Conservation (phyloP, 768 basidiomycete genomes). For the Psilocybe tampanensis region DNA sequence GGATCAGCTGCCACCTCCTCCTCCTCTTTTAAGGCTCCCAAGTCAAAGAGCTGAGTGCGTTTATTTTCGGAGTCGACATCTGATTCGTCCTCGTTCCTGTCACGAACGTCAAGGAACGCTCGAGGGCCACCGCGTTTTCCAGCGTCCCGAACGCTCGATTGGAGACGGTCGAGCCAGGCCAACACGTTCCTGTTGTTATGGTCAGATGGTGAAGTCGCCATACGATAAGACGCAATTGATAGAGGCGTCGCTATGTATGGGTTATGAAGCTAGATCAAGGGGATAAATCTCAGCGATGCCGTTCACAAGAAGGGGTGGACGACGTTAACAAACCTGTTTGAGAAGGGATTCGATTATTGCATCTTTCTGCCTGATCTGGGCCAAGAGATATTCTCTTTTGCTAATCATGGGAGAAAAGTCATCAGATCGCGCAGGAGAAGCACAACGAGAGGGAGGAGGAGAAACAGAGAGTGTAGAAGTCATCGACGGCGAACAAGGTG, state of each 20-base stretch:
- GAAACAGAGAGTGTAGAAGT: constrained; percentile 20
- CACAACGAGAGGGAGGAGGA: constrained; percentile 25
- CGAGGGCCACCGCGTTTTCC: constrained; percentile 43
- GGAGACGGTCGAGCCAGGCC: constrained; percentile 76
- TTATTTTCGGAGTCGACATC: constrained; percentile 40
- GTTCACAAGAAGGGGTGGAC: background rate
- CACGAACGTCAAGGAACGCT: constrained; percentile 49
- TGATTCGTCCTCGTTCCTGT: constrained; percentile 40
- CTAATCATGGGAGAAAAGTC: constrained; percentile 45
- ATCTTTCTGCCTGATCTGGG: constrained; percentile 88
- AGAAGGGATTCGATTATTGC: constrained; percentile 82
- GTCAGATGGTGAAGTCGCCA: constrained; percentile 78
- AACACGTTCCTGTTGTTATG: constrained; percentile 65
- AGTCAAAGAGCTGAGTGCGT: constrained; percentile 17
- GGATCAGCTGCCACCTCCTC: constrained; percentile 28
- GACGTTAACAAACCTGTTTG: constrained; percentile 60
- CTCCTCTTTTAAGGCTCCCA: constrained; percentile 17
- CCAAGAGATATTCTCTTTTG: constrained; percentile 84
- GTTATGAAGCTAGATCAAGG: constrained; percentile 64
- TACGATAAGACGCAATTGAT: constrained; percentile 75
- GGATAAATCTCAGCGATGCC: constrained; percentile 1
- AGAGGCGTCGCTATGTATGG: constrained; percentile 80
- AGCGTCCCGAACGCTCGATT: constrained; percentile 56
- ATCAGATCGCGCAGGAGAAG: constrained; percentile 41
- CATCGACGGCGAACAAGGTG: constrained; percentile 14